Evolutionary conservation across 2,329 filamentous ascomycete genomes (phyloP).

Genomic region (Fusarium sp.): DNA sequence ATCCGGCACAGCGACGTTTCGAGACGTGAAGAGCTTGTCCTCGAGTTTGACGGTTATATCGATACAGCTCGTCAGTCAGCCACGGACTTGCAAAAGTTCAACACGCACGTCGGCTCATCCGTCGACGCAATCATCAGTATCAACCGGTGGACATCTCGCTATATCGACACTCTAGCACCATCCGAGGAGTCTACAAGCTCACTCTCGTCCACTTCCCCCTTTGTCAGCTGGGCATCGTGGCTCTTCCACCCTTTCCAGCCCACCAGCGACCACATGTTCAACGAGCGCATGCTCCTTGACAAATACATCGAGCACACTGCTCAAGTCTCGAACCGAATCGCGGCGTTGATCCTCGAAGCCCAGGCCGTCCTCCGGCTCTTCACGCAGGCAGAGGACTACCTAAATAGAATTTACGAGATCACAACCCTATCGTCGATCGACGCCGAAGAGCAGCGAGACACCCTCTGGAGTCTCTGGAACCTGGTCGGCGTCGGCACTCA

Average conservation of each 20-base stretch:
- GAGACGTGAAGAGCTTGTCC: conserved; percentile 75
- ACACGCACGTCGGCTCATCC: conserved; percentile 78
- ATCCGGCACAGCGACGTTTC: conserved; percentile 78
- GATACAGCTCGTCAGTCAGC: conserved; percentile 74
- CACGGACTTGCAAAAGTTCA: conserved; percentile 78
- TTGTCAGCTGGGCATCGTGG: conserved; percentile 56
- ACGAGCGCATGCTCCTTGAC: conserved; percentile 72
- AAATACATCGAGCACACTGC: conserved; percentile 81
- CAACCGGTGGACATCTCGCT: conserved; percentile 79
- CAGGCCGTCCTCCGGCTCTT: conserved; percentile 75
- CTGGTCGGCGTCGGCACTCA: conserved; percentile 76
- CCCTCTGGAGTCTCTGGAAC: conserved; percentile 79
- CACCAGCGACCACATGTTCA: conserved; percentile 55
- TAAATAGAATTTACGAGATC: conserved; percentile 77
- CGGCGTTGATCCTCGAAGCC: conserved; percentile 75
- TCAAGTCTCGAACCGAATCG: conserved; percentile 77
- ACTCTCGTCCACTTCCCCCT: conserved; percentile 47
- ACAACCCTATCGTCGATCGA: conserved; percentile 72
- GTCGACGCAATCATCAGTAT: conserved; percentile 81
- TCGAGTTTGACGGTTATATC: conserved; percentile 83
- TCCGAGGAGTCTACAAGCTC: conserved; percentile 42
- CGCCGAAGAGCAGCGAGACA: conserved; percentile 69
- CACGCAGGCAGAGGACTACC: conserved; percentile 74
- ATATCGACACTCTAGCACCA: conserved; percentile 72
- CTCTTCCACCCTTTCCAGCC: conserved; percentile 73